Conservation (phyloP, 2,329 filamentous ascomycete species). For the Colletotrichum magnum region DNA sequence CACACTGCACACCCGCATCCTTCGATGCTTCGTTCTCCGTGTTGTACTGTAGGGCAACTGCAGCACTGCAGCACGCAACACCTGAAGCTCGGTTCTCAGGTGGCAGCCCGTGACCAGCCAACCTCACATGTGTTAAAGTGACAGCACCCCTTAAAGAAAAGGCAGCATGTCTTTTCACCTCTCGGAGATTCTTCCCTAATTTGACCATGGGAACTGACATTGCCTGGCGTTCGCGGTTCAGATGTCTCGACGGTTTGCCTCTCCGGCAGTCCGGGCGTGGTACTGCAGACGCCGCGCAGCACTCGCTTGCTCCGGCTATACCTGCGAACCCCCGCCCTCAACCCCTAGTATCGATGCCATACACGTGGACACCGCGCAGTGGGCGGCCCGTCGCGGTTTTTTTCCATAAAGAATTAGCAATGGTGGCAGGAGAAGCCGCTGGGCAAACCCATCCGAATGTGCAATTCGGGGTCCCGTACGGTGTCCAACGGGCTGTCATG, state of each 20-base stretch:
- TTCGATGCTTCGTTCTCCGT: not conserved
- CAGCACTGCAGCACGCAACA: constrained; percentile 1
- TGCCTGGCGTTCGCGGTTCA: not conserved
- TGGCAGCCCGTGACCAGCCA: not conserved
- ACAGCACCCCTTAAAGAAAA: too few relatives aligned
- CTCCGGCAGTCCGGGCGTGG: constrained; percentile 12
- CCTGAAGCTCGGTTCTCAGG: not conserved
- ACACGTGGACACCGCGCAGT: constrained; percentile 31
- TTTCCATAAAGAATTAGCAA: not conserved
- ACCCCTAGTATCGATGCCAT: constrained; percentile 3
- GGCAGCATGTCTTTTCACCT: not conserved
- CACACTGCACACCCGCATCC: not conserved
- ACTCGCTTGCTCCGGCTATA: constrained; percentile 15
- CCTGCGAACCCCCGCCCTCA: constrained; percentile 19
- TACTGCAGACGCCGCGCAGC: constrained; percentile 29
- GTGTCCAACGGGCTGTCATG: constrained; percentile 10
- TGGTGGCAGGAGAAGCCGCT: not conserved
- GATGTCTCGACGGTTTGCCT: not conserved
- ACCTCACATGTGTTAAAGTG: too few relatives aligned
- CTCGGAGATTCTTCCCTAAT: not conserved
- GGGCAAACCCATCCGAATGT: not conserved
- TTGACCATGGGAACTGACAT: not conserved
- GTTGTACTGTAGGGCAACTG: constrained; percentile 11
- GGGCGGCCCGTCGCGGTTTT: constrained; percentile 9
- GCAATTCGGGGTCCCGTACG: not conserved